Conservation (phyloP, 1,139 yeast species). For the Dujonia santamariae region DNA sequence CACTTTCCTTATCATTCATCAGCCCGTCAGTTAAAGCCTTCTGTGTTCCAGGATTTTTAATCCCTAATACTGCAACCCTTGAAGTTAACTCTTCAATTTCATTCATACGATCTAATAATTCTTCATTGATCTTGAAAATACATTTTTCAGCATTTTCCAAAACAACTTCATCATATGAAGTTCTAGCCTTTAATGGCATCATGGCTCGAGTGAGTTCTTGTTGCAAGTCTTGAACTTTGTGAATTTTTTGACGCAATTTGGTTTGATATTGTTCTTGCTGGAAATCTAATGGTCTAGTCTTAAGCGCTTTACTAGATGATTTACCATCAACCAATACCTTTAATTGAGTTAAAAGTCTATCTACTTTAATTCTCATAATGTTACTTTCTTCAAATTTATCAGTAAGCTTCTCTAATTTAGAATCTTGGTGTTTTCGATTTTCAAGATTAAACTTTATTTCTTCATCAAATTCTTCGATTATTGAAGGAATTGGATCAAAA, state of each 20-base stretch:
- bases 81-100: conserved; percentile 13
- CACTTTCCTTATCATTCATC: not conserved
- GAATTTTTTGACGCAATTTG: conserved; percentile 18
- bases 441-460: conserved; percentile 1
- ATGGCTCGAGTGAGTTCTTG: conserved; percentile 16
- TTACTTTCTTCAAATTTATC: conserved; percentile 13
- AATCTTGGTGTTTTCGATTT: conserved; percentile 5
- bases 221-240: conserved; percentile 16
- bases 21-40: conserved; percentile 20
- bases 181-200: conserved; percentile 26
- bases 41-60: not conserved
- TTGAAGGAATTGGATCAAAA: conserved; percentile 1
- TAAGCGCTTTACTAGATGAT: conserved; percentile 9
- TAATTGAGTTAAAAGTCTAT: conserved; percentile 17
- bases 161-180: conserved; percentile 12
- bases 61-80: conserved; percentile 9
- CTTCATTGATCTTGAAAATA: conserved; percentile 20
- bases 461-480: conserved; percentile 1
- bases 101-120: conserved; percentile 14
- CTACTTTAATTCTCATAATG: conserved; percentile 14
- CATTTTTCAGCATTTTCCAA: conserved; percentile 20
- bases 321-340: conserved; percentile 10
- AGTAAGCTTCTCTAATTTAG: conserved; percentile 4
- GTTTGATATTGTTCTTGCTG: conserved; percentile 17
- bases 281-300: conserved; percentile 21